These are phyloP conservation scores for Penicillium expansum DNA, from an alignment of 2,329 filamentous ascomycete genomes.

Conservation along the genomic window DNA sequence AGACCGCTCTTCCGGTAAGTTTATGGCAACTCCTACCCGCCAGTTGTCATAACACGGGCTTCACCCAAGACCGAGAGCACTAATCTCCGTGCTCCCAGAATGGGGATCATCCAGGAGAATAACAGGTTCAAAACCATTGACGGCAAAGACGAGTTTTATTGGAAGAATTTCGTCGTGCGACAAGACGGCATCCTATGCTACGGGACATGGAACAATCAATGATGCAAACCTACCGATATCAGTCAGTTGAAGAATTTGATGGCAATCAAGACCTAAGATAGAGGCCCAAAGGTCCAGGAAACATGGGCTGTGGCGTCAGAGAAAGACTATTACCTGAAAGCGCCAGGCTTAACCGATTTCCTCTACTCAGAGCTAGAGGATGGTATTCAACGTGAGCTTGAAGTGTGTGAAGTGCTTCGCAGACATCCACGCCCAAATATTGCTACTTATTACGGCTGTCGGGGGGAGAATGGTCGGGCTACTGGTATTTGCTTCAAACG, in stretches of 20 bases:
- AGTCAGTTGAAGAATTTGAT: too few species aligned
- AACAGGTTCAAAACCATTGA: too few species aligned
- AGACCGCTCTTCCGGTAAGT: background rate
- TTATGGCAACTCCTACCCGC: background rate
- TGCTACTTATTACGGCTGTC: background rate
- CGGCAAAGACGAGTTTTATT: too few species aligned
- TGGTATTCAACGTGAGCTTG: background rate
- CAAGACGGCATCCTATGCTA: too few species aligned
- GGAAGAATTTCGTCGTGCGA: too few species aligned
- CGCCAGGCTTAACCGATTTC: too few species aligned
- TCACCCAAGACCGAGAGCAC: background rate
- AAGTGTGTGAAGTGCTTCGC: background rate
- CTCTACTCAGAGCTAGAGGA: background rate
- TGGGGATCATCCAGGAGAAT: background rate
- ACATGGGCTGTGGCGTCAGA: too few species aligned
- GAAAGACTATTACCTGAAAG: too few species aligned
- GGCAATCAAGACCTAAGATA: too few species aligned
- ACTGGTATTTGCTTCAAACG: background rate
- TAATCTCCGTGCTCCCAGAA: background rate
- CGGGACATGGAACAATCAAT: too few species aligned
- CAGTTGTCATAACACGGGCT: background rate
- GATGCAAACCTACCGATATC: too few species aligned
- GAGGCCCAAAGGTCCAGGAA: too few species aligned
- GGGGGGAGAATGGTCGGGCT: background rate
- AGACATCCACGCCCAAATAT: background rate